Evolutionary conservation across 345 rosid genomes (phyloP), one percentile per base, ranked within the genome.

Genomic region (Arabis hirsuta): DNA sequence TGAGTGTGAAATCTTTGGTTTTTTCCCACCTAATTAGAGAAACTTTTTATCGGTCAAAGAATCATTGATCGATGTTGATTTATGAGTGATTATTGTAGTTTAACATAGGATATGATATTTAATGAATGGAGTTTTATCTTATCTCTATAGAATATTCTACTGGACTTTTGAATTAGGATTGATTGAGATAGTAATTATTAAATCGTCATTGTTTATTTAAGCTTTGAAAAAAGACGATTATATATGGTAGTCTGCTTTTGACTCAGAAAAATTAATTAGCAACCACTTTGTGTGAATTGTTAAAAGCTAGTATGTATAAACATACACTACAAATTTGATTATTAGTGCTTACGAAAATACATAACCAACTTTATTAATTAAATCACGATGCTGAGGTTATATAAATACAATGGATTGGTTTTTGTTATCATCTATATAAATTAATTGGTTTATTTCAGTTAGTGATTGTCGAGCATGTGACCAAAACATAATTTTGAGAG

Each of bases 111-210:
- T 75, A 69, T 69, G 19, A 36, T 69, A 26, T 75, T 36, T 61
- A 24, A 60, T 68, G 73, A 38, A 62, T 61, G 34, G 2, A 54
- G 69, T 60, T 67, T 36, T 16, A 75, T 68, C 64, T 52, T 68
- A 61, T 68, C 78, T 12, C 62, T 60, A 60, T 67, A 45, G 51
- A 75, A 69, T 55, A 55, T 69, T 76, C 71, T 62, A 46, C 62
- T 69, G 47, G 71, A 76, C 65, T 69, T 62, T 55, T 47, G 74
- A 62, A 62, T 62, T 62, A 31, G 12, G 60, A 55, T 31, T 69
- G 79, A 76, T 69, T 48, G 69, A 55, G 73, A 69, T 55, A 39
- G 61, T 69, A 76, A 46, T 61, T 62, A 69, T 69, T 47, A 67
- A 69, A 67, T 67, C 62, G 29, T 67, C 42, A 67, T 67, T 74